phyloP scores from a whole-genome alignment of 2,329 filamentous ascomycete species.

The Onygenales sp. region DNA sequence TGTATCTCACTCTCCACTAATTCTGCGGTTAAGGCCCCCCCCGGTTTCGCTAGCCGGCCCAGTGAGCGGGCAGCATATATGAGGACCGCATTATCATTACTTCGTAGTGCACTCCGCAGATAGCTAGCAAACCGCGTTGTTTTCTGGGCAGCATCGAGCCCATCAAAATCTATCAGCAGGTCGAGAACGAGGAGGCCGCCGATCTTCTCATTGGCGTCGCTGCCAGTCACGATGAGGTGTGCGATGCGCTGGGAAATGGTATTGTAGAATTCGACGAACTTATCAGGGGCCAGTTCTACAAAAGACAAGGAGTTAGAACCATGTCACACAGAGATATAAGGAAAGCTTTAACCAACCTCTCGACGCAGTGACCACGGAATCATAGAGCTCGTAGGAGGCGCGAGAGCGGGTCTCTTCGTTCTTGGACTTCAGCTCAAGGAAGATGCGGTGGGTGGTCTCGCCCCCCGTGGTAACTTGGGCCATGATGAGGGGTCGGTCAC shows the following conservation, averaged over 20 bases:
- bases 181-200: slow-evolving; percentile 89
- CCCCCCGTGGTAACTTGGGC: slow-evolving; percentile 37
- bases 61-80: slow-evolving; percentile 80
- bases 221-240: slow-evolving; percentile 70
- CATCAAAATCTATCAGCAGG: slow-evolving; percentile 89
- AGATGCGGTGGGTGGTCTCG: slow-evolving; percentile 46
- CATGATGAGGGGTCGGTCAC: slow-evolving; percentile 24
- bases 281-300: slow-evolving; percentile 67
- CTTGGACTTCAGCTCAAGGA: slow-evolving; percentile 49
- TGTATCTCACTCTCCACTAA: slow-evolving; percentile 95
- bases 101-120: slow-evolving; percentile 75
- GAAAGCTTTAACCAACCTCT: slow-evolving; percentile 27
- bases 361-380: slow-evolving; percentile 36
- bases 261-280: slow-evolving; percentile 64
- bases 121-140: slow-evolving; percentile 91
- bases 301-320: neutral
- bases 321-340: neutral
- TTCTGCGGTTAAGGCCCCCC: slow-evolving; percentile 88
- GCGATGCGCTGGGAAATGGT: slow-evolving; percentile 57
- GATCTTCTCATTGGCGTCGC: slow-evolving; percentile 77
- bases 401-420: slow-evolving; percentile 40
- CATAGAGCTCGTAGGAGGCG: slow-evolving; percentile 39
- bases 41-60: slow-evolving; percentile 82
- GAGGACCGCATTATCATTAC: slow-evolving; percentile 86
- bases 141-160: slow-evolving; percentile 85